Evolutionary conservation across 805 yeast species (phyloP).

Genomic region (Saccharomyces cerevisiae): DNA sequence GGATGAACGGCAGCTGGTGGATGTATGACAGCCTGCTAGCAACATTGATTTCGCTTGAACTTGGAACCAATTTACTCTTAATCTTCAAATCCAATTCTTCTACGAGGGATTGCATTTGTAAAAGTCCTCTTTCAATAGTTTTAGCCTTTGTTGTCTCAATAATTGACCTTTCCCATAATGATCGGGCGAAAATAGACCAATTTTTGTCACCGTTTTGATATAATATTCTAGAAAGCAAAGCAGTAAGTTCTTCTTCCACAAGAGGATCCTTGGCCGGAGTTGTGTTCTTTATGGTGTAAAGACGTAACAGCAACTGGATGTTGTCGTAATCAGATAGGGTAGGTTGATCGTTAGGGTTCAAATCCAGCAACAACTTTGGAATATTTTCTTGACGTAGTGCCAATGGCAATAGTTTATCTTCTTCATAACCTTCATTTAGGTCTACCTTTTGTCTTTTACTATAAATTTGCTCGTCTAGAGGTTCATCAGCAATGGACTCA

Average conservation of each 20-base stretch:
- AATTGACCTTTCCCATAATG: conserved; percentile 84
- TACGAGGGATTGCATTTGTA: conserved; percentile 86
- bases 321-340: conserved; percentile 58
- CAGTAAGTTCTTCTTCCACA: conserved; percentile 74
- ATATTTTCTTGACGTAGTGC: conserved; percentile 55
- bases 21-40: conserved; percentile 55
- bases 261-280: conserved; percentile 65
- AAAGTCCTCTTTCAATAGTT: conserved; percentile 87
- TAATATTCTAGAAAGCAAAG: conserved; percentile 65
- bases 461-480: conserved; percentile 35
- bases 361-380: conserved; percentile 41
- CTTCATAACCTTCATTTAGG: conserved; percentile 30
- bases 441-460: conserved; percentile 29
- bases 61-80: conserved; percentile 46
- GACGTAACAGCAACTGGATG: conserved; percentile 63
- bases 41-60: conserved; percentile 26
- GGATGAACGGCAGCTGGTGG: conserved; percentile 66
- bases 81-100: conserved; percentile 76
- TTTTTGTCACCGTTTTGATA: conserved; percentile 34
- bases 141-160: conserved; percentile 73
- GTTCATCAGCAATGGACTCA: conserved; percentile 49
- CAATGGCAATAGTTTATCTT: conserved; percentile 49
- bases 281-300: conserved; percentile 54
- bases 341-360: conserved; percentile 84
- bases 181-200: conserved; percentile 74